Conservation (phyloP, 2,329 filamentous ascomycete genomes). For the Aspergillus pseudoterreus region DNA sequence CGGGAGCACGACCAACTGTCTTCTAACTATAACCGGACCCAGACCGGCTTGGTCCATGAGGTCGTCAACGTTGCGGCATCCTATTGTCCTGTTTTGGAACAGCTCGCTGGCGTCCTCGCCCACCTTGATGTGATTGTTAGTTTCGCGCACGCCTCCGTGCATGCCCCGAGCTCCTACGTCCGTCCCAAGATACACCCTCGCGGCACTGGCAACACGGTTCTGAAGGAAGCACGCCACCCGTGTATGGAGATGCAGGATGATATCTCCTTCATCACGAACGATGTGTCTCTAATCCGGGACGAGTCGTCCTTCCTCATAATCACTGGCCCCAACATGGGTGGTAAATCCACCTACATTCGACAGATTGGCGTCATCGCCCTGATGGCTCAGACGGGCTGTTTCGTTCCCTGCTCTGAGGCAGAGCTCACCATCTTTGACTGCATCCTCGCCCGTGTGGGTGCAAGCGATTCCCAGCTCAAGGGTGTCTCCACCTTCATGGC, state of each 20-base stretch:
- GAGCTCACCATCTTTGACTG: constrained; percentile 96
- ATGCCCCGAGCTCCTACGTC: constrained; percentile 88
- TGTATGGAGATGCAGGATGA: constrained; percentile 99
- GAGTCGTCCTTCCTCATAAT: constrained; percentile 91
- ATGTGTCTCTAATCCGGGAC: constrained; percentile 75
- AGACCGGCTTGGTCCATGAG: constrained; percentile 84
- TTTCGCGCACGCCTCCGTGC: constrained; percentile 87
- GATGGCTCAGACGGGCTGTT: constrained; percentile 95
- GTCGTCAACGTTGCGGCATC: constrained; percentile 91
- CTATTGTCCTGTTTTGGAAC: constrained; percentile 89
- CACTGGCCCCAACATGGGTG: constrained; percentile 98
- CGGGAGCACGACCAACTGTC: constrained; percentile 92
- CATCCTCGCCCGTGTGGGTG: constrained; percentile 91
- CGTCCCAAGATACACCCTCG: constrained; percentile 86
- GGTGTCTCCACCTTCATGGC: constrained; percentile 99
- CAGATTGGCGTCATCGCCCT: constrained; percentile 95
- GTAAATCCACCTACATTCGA: constrained; percentile 96
- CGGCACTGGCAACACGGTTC: constrained; percentile 79
- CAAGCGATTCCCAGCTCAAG: constrained; percentile 94
- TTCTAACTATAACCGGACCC: constrained; percentile 91
- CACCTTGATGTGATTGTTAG: constrained; percentile 94
- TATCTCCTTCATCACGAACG: constrained; percentile 97
- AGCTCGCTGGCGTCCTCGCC: constrained; percentile 79
- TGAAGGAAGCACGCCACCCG: constrained; percentile 92
- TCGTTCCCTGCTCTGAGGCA: constrained; percentile 86